phyloP scores from a whole-genome alignment of 2,329 filamentous ascomycete species.

The Rhexocercosporidium sp. region DNA sequence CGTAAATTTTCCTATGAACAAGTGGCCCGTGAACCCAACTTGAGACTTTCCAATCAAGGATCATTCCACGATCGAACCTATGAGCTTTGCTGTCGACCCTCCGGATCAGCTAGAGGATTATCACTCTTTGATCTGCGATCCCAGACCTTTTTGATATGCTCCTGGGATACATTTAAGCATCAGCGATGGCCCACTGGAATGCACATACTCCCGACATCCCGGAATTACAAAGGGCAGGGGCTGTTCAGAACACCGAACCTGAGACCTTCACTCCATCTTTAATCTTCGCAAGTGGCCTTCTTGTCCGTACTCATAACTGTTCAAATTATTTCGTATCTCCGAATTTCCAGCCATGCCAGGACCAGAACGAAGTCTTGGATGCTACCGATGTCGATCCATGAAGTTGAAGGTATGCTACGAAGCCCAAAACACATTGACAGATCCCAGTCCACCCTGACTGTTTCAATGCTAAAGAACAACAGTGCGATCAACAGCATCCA shows the following conservation, averaged over 20 bases:
- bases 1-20: background rate
- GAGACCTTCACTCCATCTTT: background rate
- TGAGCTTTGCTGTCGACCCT: no score
- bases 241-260: background rate
- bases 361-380: constrained; percentile 6
- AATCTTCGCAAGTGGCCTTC: background rate
- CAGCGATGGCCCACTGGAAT: background rate
- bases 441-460: background rate
- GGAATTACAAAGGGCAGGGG: background rate
- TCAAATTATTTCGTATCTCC: background rate
- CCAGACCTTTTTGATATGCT: background rate
- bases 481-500: constrained; percentile 8
- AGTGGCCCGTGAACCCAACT: background rate
- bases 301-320: background rate
- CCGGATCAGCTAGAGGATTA: background rate
- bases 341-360: background rate
- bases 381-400: constrained; percentile 10
- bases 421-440: background rate
- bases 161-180: background rate
- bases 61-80: background rate
- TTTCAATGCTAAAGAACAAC: background rate
- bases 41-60: background rate
- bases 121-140: background rate
- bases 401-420: constrained; percentile 1
- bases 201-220: background rate